A percentile compares a stretch with the other conserved stretches of the same genome.
These are phyloP conservation scores for Schrenkiella parvula DNA, from an alignment of 345 rosid genomes.

Conservation along the genomic window DNA sequence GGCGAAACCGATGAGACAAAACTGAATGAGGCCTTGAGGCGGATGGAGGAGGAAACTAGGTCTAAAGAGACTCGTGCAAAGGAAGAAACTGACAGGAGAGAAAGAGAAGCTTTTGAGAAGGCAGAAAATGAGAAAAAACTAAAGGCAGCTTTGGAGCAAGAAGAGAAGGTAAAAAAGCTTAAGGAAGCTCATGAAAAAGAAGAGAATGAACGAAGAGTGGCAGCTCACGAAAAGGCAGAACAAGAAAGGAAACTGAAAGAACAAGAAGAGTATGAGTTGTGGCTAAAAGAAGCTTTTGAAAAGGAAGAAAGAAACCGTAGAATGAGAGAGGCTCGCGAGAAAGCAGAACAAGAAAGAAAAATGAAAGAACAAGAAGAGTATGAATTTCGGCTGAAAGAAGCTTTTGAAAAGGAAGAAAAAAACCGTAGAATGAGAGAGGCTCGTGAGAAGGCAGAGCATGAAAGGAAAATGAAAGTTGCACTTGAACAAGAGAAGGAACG, in stretches of 20 bases:
- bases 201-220: slow-evolving; percentile 38
- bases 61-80: slow-evolving; percentile 23
- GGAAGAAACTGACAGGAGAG: slow-evolving; percentile 28
- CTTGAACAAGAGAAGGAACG: slow-evolving; percentile 36
- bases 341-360: slow-evolving; percentile 31
- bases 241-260: slow-evolving; percentile 38
- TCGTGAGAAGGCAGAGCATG: slow-evolving; percentile 31
- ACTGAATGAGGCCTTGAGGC: slow-evolving; percentile 31
- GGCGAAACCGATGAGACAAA: neutral
- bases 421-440: slow-evolving; percentile 45
- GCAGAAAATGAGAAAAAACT: slow-evolving; percentile 34
- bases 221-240: slow-evolving; percentile 30
- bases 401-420: slow-evolving; percentile 35
- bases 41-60: slow-evolving; percentile 33
- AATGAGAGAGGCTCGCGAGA: slow-evolving; percentile 36
- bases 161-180: slow-evolving; percentile 27
- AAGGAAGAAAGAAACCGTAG: slow-evolving; percentile 43
- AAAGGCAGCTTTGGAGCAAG: slow-evolving; percentile 34
- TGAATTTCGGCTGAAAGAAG: slow-evolving; percentile 37
- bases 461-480: slow-evolving; percentile 20
- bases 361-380: slow-evolving; percentile 34
- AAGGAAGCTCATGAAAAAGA: slow-evolving; percentile 27
- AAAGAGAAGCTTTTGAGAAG: slow-evolving; percentile 29
- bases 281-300: slow-evolving; percentile 34
- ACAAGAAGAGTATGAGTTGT: slow-evolving; percentile 35